phyloP scores from a whole-genome alignment of 2,329 filamentous ascomycete species.

The Aspergillus vadensis region DNA sequence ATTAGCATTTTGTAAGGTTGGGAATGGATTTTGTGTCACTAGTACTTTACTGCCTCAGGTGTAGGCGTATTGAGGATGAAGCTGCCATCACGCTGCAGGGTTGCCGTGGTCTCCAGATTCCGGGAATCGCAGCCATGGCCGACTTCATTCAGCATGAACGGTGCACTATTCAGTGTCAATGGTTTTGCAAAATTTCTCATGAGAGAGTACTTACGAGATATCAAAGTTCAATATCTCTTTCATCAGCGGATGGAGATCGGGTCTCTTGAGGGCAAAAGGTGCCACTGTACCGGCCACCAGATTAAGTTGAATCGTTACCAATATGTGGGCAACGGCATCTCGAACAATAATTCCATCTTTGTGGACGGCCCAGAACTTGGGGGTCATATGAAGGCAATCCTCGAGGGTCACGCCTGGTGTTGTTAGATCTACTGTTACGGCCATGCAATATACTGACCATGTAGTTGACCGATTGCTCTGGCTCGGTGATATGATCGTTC shows the following conservation, averaged over 20 bases:
- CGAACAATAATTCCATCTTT: constrained; percentile 9
- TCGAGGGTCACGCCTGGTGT: no score
- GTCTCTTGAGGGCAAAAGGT: constrained; percentile 6
- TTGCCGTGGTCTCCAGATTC: constrained; percentile 18
- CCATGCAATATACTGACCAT: no score
- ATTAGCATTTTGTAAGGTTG: not conserved
- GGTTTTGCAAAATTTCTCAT: not conserved
- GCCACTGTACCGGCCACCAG: constrained; percentile 16
- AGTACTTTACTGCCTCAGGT: not conserved
- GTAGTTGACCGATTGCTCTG: no score
- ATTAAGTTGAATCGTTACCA: constrained; percentile 14
- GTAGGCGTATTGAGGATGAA: constrained; percentile 4
- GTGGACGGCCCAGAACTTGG: constrained; percentile 23
- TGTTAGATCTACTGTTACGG: no score
- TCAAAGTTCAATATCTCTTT: not conserved
- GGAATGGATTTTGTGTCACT: no score
- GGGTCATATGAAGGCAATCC: not conserved
- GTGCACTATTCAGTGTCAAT: no score
- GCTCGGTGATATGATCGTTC: no score
- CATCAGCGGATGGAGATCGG: not conserved
- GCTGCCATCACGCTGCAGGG: constrained; percentile 6
- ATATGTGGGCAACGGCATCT: constrained; percentile 9
- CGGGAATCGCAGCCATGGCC: constrained; percentile 17
- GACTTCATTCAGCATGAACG: constrained; percentile 18
- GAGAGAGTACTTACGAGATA: not conserved